phyloP scores from a whole-genome alignment of 495 filamentous ascomycete species.

The Trichoderma virens region DNA sequence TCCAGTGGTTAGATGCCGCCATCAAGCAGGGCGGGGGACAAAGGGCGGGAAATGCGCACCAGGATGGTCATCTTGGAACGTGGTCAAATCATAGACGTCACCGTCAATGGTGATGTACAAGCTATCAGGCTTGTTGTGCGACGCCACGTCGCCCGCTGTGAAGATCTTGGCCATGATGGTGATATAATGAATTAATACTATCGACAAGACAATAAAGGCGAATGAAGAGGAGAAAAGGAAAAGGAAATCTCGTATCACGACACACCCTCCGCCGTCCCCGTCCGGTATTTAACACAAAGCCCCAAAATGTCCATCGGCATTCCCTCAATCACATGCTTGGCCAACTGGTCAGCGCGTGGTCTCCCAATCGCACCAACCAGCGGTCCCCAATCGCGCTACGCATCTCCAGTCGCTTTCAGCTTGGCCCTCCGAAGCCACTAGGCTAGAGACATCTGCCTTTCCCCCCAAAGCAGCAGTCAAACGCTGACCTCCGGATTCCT shows the following conservation, averaged over 20 bases:
- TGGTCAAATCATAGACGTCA: slow-evolving; percentile 93
- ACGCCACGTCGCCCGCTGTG: slow-evolving; percentile 72
- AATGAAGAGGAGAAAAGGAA: neutral
- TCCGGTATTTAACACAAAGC: neutral
- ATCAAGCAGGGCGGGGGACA: neutral
- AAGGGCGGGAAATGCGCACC: slow-evolving; percentile 41
- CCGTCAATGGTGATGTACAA: slow-evolving; percentile 90
- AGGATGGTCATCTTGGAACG: slow-evolving; percentile 90
- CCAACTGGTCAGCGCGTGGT: neutral
- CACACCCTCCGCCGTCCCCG: neutral
- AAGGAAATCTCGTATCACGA: neutral
- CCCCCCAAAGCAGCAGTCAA: too few relatives aligned
- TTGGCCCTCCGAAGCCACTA: too few relatives aligned
- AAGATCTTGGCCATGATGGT: slow-evolving; percentile 80
- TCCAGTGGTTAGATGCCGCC: neutral
- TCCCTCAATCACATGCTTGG: slow-evolving; percentile 6
- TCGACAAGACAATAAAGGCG: neutral
- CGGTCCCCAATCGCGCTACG: too few relatives aligned
- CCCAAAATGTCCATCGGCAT: neutral
- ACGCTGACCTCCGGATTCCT: too few relatives aligned
- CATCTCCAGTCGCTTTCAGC: too few relatives aligned
- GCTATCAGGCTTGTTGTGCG: slow-evolving; percentile 79
- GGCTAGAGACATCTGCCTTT: too few relatives aligned
- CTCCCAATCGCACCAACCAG: too few relatives aligned
- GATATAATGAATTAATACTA: too few relatives aligned